Evolutionary conservation across 768 basidiomycete species (phyloP).

Genomic region (Hygrophoropsis aurantiaca): DNA sequence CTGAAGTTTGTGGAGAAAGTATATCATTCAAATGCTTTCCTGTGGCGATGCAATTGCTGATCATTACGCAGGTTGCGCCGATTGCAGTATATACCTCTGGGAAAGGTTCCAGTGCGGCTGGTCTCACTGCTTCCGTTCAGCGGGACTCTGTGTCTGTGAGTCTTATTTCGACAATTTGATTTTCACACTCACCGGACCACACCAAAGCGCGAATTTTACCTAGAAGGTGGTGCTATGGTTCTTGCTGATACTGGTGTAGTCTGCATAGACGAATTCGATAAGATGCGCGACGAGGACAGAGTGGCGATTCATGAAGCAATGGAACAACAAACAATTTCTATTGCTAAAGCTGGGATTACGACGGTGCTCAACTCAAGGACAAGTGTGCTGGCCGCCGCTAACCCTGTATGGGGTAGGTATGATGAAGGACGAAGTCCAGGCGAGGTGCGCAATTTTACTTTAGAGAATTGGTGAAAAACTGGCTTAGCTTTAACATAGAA

Average conservation of each 20-base stretch:
- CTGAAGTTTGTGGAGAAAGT: slow-evolving; percentile 99
- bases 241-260: slow-evolving; percentile 97
- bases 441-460: slow-evolving; percentile 50
- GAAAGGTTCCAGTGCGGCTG: slow-evolving; percentile 97
- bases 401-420: slow-evolving; percentile 96
- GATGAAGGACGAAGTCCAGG: slow-evolving; percentile 96
- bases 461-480: background rate
- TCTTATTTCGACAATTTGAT: slow-evolving; percentile 10
- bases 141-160: slow-evolving; percentile 87
- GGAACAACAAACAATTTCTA: slow-evolving; percentile 99
- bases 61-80: slow-evolving; percentile 75
- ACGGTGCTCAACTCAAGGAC: slow-evolving; percentile 96
- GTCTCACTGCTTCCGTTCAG: slow-evolving; percentile 97
- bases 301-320: slow-evolving; percentile 99
- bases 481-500: slow-evolving; percentile 43
- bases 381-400: slow-evolving; percentile 94
- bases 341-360: slow-evolving; percentile 98
- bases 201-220: slow-evolving; percentile 89
- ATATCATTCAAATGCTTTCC: background rate
- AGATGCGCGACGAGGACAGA: slow-evolving; percentile 99
- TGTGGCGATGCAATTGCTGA: slow-evolving; percentile 2
- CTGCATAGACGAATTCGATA: slow-evolving; percentile 99
- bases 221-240: slow-evolving; percentile 99
- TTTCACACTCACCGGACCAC: background rate
- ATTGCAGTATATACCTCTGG: slow-evolving; percentile 99